Percentiles rank a stretch among this genome's conserved stretches.
These are phyloP conservation scores for Moesziomyces parantarcticus DNA, from an alignment of 1,284 basidiomycete genomes.

Conservation along the genomic window DNA sequence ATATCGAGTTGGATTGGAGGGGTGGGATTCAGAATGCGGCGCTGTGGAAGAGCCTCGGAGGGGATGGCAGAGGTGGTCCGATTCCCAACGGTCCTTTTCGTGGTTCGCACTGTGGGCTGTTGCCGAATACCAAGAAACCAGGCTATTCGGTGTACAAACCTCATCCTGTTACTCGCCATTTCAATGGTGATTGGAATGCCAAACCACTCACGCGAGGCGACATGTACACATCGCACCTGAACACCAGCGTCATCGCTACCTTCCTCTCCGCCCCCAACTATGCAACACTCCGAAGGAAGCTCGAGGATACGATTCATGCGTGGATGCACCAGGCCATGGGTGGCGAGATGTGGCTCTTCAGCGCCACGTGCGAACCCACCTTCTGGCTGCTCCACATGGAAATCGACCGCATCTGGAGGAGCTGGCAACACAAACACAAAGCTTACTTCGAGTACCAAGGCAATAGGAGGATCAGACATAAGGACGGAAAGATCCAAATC, in stretches of 20 bases:
- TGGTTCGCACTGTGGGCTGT: conserved; percentile 6
- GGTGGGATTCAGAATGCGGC: conserved; percentile 12
- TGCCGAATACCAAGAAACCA: conserved; percentile 24
- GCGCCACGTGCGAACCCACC: conserved; percentile 27
- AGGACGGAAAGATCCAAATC: neutral
- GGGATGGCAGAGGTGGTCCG: conserved; percentile 16
- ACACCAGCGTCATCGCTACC: conserved; percentile 1
- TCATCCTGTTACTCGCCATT: conserved; percentile 34
- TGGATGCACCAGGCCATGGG: conserved; percentile 31
- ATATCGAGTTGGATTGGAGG: conserved; percentile 18
- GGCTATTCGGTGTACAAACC: conserved; percentile 28
- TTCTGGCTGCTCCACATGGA: conserved; percentile 44
- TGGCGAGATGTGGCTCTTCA: conserved; percentile 33
- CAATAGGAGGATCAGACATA: conserved; percentile 1
- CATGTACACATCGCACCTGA: conserved; percentile 34
- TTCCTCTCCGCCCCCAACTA: conserved; percentile 13
- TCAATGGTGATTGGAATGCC: conserved; percentile 27
- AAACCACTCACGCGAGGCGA: conserved; percentile 24
- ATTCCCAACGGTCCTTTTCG: conserved; percentile 33
- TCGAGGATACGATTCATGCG: conserved; percentile 22
- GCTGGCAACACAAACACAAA: conserved; percentile 10
- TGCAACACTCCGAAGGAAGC: conserved; percentile 1
- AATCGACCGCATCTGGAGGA: conserved; percentile 31
- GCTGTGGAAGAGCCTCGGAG: conserved; percentile 11
- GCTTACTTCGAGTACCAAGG: conserved; percentile 21